Percentiles rank a stretch among this genome's conserved stretches.
These are phyloP conservation scores for Wickerhamomyces chambardii DNA, from an alignment of 805 yeast species.

Conservation along the genomic window DNA sequence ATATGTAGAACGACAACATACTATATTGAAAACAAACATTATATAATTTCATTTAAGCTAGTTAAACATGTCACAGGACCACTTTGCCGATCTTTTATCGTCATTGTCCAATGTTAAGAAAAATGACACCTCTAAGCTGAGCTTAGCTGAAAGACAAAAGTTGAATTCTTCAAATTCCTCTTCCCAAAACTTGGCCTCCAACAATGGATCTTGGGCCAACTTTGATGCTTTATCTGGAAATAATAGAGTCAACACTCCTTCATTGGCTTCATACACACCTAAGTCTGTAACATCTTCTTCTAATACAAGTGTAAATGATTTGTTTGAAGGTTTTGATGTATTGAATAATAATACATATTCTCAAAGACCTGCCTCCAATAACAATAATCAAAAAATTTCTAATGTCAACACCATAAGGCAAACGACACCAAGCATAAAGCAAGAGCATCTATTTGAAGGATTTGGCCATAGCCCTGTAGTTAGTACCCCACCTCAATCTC, in stretches of 20 bases:
- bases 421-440: neutral
- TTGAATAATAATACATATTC: slow-evolving; percentile 1
- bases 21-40: too few species aligned
- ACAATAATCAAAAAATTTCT: neutral
- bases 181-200: neutral
- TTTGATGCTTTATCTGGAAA: slow-evolving; percentile 24
- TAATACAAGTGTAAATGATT: slow-evolving; percentile 1
- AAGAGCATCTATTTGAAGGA: slow-evolving; percentile 13
- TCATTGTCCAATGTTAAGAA: slow-evolving; percentile 10
- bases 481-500: neutral
- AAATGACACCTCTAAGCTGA: slow-evolving; percentile 17
- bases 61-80: slow-evolving; percentile 9
- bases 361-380: too few species aligned
- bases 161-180: slow-evolving; percentile 3
- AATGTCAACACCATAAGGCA: slow-evolving; percentile 1
- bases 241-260: too few species aligned
- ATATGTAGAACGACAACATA: too few species aligned
- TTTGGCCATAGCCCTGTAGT: slow-evolving; percentile 5
- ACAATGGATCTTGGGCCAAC: slow-evolving; percentile 21
- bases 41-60: too few species aligned
- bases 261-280: too few species aligned
- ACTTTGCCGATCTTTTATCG: slow-evolving; percentile 17
- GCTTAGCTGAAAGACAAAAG: slow-evolving; percentile 25
- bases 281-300: too few species aligned
- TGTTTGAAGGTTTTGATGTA: slow-evolving; percentile 15